A percentile compares a stretch with the other conserved stretches of the same genome.
phyloP scores from a whole-genome alignment of 768 basidiomycete species.

The Leucocoprinus leucothites region DNA sequence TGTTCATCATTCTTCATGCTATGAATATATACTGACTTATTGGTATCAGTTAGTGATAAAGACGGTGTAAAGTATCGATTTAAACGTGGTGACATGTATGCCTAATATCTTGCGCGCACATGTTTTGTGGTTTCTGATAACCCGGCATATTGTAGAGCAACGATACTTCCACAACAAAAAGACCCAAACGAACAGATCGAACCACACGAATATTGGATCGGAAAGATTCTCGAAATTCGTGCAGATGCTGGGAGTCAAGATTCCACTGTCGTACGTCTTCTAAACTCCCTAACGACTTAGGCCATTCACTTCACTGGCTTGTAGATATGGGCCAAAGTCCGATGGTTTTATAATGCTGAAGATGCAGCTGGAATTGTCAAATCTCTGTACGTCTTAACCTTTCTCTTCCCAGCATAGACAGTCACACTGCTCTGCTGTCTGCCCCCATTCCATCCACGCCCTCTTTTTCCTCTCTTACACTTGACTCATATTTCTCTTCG shows the following conservation, averaged over 20 bases:
- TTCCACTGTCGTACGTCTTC: constrained; percentile 25
- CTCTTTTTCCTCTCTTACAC: no score
- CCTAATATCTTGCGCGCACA: not conserved
- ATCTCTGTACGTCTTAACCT: constrained; percentile 41
- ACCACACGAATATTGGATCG: constrained; percentile 49
- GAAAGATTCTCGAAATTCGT: constrained; percentile 43
- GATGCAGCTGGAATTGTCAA: constrained; percentile 43
- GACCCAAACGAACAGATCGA: constrained; percentile 24
- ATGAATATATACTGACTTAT: not conserved
- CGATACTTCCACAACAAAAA: constrained; percentile 36
- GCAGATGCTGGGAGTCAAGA: constrained; percentile 23
- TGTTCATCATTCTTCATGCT: not conserved
- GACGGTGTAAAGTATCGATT: constrained; percentile 30
- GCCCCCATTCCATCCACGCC: no score
- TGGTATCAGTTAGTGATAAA: constrained; percentile 10
- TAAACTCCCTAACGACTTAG: not conserved
- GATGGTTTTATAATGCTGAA: constrained; percentile 54
- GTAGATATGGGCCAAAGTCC: constrained; percentile 51
- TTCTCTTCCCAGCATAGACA: not conserved
- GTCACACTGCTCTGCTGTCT: not conserved
- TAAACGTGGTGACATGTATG: constrained; percentile 32
- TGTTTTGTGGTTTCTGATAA: not conserved
- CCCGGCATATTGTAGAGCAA: constrained; percentile 27
- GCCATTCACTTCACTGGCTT: not conserved
- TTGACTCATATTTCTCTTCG: not conserved